Base-by-base conservation (phyloP, 1,284 basidiomycete genomes). In the Cutaneotrichosporon dermatis region DNA sequence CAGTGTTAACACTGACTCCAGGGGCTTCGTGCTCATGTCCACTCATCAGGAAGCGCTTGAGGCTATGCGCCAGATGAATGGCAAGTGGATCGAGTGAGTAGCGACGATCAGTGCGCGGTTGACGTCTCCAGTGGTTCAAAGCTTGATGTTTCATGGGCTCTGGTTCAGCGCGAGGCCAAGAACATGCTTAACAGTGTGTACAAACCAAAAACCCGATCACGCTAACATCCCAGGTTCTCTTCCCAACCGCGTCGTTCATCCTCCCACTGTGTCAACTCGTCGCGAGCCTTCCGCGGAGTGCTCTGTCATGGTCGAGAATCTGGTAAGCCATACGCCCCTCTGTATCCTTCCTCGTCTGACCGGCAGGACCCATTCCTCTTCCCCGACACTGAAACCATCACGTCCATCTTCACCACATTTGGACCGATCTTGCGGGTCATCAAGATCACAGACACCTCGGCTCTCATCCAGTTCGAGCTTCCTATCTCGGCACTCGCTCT, bases 211-310 rank as follows among this genome's bases (percentile, higher is more conserved):
- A 12, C 16, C 36, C 36, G 13, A 5, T 36, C 9, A 25, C 34
- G 42, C 58, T 64, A n/a, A 66, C 33, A 44, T 10, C 12, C 8
- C 9, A 54, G 65, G 46, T 45, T 55, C 52, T 7, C 41, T 66
- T 53, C 70, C 72, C n/a, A 74, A 76, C 56, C 69, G 74, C n/a
- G 74, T 75, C 6, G 65, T 75, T 6, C 74, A 76, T 52, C 74
- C 74, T 11, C 74, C 74, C 3, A 56, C 65, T 0, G 43, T 66
- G 8, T 65, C 71, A 0, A 49, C 52, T 34, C 61, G 63, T 10
- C 62, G 65, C 10, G 70, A 71, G 10, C 51, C 66, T 4, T 11
- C 57, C 7, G 50, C 59, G 2, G 71, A 69, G 1, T 66, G 64
- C 48, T 49, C 69, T 9, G 73, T 74, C 7, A 60, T 75, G 4